These are phyloP conservation scores for Panicum virgatum DNA, from an alignment of 202 grass and related monocot species.

Conservation along the genomic window DNA sequence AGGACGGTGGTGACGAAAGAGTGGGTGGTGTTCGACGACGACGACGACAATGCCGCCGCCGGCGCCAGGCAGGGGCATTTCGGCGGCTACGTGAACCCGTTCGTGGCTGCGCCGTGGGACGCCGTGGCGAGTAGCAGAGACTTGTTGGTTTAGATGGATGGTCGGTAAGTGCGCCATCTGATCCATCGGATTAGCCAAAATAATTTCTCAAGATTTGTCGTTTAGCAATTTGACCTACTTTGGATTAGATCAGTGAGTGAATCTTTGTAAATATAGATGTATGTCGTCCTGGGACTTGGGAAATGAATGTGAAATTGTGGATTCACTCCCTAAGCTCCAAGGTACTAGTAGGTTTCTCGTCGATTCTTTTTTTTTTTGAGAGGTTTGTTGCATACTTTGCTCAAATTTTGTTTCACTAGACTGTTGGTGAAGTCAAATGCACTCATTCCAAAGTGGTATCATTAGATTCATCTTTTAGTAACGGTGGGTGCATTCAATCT, in stretches of 20 bases:
- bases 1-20: conserved; percentile 51
- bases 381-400: background rate
- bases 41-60: background rate
- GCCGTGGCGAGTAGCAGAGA: background rate
- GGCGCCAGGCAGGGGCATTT: background rate
- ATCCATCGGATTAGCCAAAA: background rate
- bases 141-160: conserved; percentile 27
- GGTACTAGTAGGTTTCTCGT: background rate
- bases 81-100: conserved; percentile 36
- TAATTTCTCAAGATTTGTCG: background rate
- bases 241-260: background rate
- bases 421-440: background rate
- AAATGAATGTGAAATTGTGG: background rate
- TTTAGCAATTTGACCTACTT: background rate
- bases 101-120: background rate
- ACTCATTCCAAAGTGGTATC: background rate
- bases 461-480: background rate
- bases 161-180: background rate
- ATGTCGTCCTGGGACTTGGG: background rate
- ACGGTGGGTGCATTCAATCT: background rate
- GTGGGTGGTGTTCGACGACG: conserved; percentile 79
- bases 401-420: background rate
- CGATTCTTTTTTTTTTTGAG: background rate
- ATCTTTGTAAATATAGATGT: conserved; percentile 33
- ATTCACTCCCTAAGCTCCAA: background rate